These are phyloP conservation scores for Choanephora cucurbitarum DNA, from an alignment of 371 early-diverging fungal genomes.

Conservation along the genomic window DNA sequence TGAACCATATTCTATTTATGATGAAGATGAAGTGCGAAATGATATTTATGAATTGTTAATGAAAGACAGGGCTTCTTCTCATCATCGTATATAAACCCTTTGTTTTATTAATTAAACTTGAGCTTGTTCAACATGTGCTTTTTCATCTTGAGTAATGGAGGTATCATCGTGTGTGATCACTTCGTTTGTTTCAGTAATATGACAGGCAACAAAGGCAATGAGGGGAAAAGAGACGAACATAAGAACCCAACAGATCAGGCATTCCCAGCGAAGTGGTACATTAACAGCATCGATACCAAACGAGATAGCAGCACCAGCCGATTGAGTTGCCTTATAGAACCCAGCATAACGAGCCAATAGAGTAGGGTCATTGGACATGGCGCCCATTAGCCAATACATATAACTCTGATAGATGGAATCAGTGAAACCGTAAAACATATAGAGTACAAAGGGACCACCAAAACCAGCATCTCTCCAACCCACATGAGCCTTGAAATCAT, in stretches of 20 bases:
- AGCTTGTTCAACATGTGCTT: slow-evolving; percentile 6
- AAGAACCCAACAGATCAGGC: slow-evolving; percentile 38
- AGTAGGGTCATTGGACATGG: slow-evolving; percentile 70
- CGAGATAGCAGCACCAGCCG: slow-evolving; percentile 45
- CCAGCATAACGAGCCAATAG: slow-evolving; percentile 74
- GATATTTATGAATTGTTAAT: slow-evolving; percentile 35
- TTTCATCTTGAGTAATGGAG: neutral
- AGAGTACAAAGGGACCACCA: slow-evolving; percentile 66
- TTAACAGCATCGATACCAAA: slow-evolving; percentile 42
- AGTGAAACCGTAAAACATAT: slow-evolving; percentile 63
- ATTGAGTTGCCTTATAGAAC: slow-evolving; percentile 71
- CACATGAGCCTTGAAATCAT: slow-evolving; percentile 27
- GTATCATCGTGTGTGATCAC: neutral
- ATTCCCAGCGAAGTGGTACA: slow-evolving; percentile 38
- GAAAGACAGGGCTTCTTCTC: slow-evolving; percentile 20
- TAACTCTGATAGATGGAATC: slow-evolving; percentile 75
- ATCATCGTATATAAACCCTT: neutral
- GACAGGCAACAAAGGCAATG: slow-evolving; percentile 32
- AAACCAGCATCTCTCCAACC: slow-evolving; percentile 32
- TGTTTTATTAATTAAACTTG: neutral
- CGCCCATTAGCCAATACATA: slow-evolving; percentile 81
- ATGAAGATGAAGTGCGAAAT: slow-evolving; percentile 35
- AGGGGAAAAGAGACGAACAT: slow-evolving; percentile 40
- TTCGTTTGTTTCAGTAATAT: slow-evolving; percentile 30
- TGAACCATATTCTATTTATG: slow-evolving; percentile 14